Conservation (phyloP, 257 asterid species). For the Solanum medicagineum region DNA sequence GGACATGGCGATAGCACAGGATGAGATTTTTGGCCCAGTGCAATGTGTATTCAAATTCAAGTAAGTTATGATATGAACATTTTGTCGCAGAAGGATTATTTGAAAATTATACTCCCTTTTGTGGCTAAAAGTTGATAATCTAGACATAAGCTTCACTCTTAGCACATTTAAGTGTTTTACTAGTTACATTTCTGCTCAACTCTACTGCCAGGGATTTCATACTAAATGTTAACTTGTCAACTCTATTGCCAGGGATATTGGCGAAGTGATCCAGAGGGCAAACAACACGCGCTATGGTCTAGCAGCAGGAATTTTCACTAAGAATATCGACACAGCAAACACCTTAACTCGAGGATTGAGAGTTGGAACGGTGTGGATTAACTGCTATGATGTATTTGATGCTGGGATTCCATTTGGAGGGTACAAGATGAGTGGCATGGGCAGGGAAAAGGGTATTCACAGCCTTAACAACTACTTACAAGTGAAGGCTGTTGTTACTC, state of each 20-base stretch:
- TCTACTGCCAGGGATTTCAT: not conserved
- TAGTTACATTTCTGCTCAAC: not conserved
- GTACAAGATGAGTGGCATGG: constrained; percentile 81
- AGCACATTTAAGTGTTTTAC: not conserved
- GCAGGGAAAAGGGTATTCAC: constrained; percentile 63
- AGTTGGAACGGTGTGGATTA: constrained; percentile 69
- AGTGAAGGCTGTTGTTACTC: constrained; percentile 73
- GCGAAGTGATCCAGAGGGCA: constrained; percentile 62
- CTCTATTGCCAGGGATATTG: constrained; percentile 28
- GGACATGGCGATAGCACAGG: constrained; percentile 59
- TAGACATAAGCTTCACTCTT: not conserved
- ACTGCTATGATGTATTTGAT: constrained; percentile 62
- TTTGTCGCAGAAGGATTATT: not conserved
- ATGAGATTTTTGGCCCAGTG: constrained; percentile 79
- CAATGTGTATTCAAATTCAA: constrained; percentile 65
- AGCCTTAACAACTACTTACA: constrained; percentile 68
- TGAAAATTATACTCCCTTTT: not conserved
- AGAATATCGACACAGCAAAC: constrained; percentile 51
- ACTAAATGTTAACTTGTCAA: not conserved
- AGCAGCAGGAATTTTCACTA: constrained; percentile 75
- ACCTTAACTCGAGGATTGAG: constrained; percentile 46
- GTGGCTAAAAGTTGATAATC: not conserved
- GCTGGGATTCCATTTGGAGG: constrained; percentile 78
- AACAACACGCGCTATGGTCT: constrained; percentile 53
- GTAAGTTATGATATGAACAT: constrained; percentile 21